Conservation (phyloP, 306 rosid species). For the Purshia tridentata region DNA sequence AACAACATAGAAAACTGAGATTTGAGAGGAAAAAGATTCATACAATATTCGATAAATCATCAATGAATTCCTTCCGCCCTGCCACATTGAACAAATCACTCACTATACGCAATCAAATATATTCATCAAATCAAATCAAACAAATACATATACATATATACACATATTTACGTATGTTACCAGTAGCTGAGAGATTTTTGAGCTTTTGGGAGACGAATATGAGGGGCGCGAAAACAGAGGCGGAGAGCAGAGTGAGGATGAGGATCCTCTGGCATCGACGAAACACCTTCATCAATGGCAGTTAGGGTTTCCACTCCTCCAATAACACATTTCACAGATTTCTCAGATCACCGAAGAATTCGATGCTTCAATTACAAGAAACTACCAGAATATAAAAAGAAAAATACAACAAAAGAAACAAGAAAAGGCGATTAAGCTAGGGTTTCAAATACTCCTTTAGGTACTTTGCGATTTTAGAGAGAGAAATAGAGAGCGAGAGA, state of each 20-base stretch:
- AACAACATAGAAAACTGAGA: constrained; percentile 10
- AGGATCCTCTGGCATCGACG: constrained; percentile 84
- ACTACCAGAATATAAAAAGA: background rate
- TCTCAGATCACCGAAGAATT: constrained; percentile 41
- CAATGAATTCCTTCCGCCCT: constrained; percentile 64
- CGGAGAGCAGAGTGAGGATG: constrained; percentile 74
- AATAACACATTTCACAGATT: constrained; percentile 53
- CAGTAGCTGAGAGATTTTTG: constrained; percentile 39
- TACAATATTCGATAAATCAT: constrained; percentile 74
- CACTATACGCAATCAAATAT: background rate
- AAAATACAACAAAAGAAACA: background rate
- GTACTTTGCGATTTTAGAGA: constrained; percentile 17
- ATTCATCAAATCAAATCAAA: background rate
- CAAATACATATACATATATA: background rate
- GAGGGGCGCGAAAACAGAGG: constrained; percentile 85
- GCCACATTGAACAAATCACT: constrained; percentile 39
- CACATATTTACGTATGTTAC: constrained; percentile 30
- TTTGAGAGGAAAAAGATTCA: constrained; percentile 41
- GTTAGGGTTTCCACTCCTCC: constrained; percentile 25
- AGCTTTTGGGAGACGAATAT: constrained; percentile 60
- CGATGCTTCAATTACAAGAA: constrained; percentile 52
- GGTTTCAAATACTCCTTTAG: constrained; percentile 45
- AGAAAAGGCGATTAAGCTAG: constrained; percentile 29
- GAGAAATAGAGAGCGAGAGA: constrained; percentile 32
- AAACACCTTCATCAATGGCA: constrained; percentile 65